phyloP scores from a whole-genome alignment of 2,329 filamentous ascomycete genomes.

The Exophiala phaeomuriformis region DNA sequence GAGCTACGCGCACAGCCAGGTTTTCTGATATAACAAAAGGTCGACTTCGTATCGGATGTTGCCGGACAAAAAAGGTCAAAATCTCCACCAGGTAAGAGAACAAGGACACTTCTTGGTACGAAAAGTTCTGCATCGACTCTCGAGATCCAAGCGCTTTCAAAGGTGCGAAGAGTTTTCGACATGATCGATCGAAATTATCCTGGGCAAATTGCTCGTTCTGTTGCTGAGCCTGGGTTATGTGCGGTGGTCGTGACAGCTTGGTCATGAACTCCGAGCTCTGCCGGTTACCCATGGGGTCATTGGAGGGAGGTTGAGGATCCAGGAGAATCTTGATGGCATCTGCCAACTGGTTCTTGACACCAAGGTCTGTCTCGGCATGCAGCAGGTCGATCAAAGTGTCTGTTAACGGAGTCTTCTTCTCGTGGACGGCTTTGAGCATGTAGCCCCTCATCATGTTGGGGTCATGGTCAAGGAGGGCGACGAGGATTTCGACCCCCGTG shows the following conservation, averaged over 20 bases:
- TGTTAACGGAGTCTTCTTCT: slow-evolving; percentile 76
- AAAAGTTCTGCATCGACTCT: slow-evolving; percentile 58
- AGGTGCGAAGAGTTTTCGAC: slow-evolving; percentile 76
- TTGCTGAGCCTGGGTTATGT: slow-evolving; percentile 59
- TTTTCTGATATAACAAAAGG: slow-evolving; percentile 77
- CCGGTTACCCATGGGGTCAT: slow-evolving; percentile 49
- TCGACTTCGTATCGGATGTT: slow-evolving; percentile 79
- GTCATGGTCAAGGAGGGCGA: slow-evolving; percentile 93
- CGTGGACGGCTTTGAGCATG: slow-evolving; percentile 83
- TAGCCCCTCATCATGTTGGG: slow-evolving; percentile 88
- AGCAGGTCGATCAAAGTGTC: slow-evolving; percentile 90
- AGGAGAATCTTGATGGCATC: slow-evolving; percentile 92
- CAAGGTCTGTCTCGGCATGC: slow-evolving; percentile 82
- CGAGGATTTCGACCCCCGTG: slow-evolving; percentile 86
- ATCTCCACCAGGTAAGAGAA: slow-evolving; percentile 89
- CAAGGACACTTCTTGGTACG: slow-evolving; percentile 77
- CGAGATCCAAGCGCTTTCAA: slow-evolving; percentile 65
- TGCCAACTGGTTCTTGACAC: slow-evolving; percentile 89
- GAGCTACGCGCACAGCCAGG: slow-evolving; percentile 68
- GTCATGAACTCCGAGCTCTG: slow-evolving; percentile 57
- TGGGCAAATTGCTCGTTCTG: slow-evolving; percentile 66
- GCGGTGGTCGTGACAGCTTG: slow-evolving; percentile 52
- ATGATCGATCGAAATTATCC: slow-evolving; percentile 83
- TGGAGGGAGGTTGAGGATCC: slow-evolving; percentile 59
- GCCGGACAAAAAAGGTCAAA: slow-evolving; percentile 84